Base-by-base conservation (phyloP, 805 yeast species). In the Sugiyamaella floridensis region DNA sequence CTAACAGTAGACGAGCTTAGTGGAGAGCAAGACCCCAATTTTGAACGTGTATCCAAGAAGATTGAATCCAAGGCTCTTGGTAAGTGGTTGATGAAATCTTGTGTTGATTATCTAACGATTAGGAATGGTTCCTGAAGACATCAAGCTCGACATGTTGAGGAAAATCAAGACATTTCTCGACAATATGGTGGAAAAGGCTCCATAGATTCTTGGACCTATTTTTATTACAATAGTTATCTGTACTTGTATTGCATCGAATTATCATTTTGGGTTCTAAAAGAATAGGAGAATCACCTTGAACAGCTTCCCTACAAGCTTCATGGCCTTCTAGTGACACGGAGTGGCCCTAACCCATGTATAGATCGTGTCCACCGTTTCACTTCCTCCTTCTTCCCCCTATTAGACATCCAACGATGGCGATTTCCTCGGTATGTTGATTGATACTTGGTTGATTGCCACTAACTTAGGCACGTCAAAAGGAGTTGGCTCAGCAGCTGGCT, bases 61-160 rank as follows among this genome's bases (percentile, higher is more conserved):
- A 65, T 88, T 11, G 85, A 81, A 60, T 84, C 86, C 7, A 73
- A 76, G 60, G 96, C 95, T 0, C 69, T 84, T 53, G 75, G 81
- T 67, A 69, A 59, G 79, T 67, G 19, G 9, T n/a, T 19, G 37
- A 51, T 14, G 15, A 28, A 6, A 14, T n/a, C 7, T 44, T 44
- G 20, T 19, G 8, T 18, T 12, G n/a, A 9, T 5, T 19, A 18
- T 43, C 22, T 43, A 18, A 43, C 37, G 34, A 9, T 48, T 22
- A 62, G 78, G 70, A 1, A 71, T 82, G 77, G 89, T 89, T 1
- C 89, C 95, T 0, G 80, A 76, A 8, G 71, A 73, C 4, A 83
- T 89, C 11, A 83, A 79, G 62, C 71, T 76, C 5, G 86, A 80
- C 32, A 73, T 83, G 6, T 65, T 87, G 57, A 70, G 71, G 28